Base-by-base conservation (phyloP, 768 basidiomycete genomes). In the Suillus spraguei region DNA sequence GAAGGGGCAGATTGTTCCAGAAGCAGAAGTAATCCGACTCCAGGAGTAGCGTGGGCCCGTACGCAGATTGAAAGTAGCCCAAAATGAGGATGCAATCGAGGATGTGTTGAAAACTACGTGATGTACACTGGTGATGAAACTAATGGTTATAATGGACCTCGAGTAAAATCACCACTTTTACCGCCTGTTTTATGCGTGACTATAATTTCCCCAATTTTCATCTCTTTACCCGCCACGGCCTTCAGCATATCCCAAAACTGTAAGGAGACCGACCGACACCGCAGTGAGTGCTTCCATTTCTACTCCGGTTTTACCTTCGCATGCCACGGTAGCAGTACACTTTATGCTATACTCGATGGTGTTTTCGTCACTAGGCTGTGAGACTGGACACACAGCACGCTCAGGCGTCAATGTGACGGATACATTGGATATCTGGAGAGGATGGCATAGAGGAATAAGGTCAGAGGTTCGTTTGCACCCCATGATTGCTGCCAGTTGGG, bases 171-270 rank as follows among this genome's bases (percentile, higher is more conserved):
- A 14, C 87, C 90, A 68, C 87, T 89, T 74, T 81, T 81, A 20
- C 94, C 94, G 14, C 93, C 94, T 35, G 82, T 79, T 74, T 95
- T 95, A 38, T 77, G 74, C 1, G 79, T 77, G 4, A 94, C 89
- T 65, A 83, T 76, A 42, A 94, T 83, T 28, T 86, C 83, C 22
- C 85, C 80, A 41, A 97, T 92, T 63, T 84, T 77, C 92, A 97
- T 95, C 63, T 92, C 90, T 71, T 84, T 84, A n/a, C 93, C 95
- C 1, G 91, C 93, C 2, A 94, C 88, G 5, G 90, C 90, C 77
- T 96, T 95, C 36, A 95, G 82, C 94, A 97, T 95, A 71, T 95
- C 94, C 91, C 94, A 97, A n/a, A 16, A 95, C 87, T 1, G 92
- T 93, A 60, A 96, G 78, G 38, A 92, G 80, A 6, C 88, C 88